Conservation (phyloP, 2,329 filamentous ascomycete genomes). For the Sporothrix brasiliensis region DNA sequence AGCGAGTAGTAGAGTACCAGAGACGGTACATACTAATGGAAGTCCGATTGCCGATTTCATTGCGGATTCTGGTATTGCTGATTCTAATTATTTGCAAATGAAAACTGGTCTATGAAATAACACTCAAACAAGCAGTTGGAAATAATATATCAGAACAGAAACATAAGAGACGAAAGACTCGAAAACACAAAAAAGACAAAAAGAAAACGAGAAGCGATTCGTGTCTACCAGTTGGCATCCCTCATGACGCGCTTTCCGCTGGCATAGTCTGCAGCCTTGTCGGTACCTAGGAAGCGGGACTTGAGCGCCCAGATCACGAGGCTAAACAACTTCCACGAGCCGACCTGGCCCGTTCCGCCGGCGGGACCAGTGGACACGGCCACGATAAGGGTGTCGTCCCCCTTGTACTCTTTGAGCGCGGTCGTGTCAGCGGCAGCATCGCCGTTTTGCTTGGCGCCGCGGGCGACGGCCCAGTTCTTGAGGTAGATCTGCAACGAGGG, state of each 20-base stretch:
- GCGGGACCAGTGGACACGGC: conserved; percentile 38
- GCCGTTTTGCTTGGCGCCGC: conserved; percentile 32
- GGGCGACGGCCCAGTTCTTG: conserved; percentile 21
- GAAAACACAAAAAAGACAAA: neutral
- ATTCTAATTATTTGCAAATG: neutral
- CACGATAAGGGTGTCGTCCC: conserved; percentile 33
- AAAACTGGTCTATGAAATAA: neutral
- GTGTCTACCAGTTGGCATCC: conserved; percentile 22
- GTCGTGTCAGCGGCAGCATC: conserved; percentile 26
- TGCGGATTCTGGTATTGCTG: neutral
- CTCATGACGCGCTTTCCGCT: conserved; percentile 21
- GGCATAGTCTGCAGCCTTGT: conserved; percentile 34
- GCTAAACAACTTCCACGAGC: conserved; percentile 36
- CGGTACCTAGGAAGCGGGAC: conserved; percentile 37
- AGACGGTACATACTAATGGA: neutral
- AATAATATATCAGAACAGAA: neutral
- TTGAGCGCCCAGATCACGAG: conserved; percentile 38
- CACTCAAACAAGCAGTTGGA: neutral
- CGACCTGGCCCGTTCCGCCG: conserved; percentile 40
- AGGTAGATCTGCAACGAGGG: conserved; percentile 38
- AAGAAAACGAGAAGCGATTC: neutral
- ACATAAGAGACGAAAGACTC: neutral
- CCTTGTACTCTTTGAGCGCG: conserved; percentile 5
- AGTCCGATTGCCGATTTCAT: neutral
- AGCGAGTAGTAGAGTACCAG: neutral